Evolutionary conservation across 106 monocot genomes (phyloP), one percentile per base, ranked within the genome.

Genomic region (Hemerocallis citrina): DNA sequence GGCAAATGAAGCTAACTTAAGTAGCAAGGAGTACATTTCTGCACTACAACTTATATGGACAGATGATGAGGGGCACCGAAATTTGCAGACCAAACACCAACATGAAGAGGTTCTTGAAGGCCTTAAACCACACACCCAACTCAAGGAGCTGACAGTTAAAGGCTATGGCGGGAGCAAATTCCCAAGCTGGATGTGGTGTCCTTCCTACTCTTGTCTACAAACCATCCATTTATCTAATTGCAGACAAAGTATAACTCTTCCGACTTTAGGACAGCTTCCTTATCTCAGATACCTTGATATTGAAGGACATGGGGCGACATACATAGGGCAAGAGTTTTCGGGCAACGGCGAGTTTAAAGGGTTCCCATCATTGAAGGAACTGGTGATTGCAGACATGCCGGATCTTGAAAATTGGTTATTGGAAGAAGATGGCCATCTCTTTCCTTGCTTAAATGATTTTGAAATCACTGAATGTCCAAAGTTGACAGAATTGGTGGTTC

Each of bases 131-230:
- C 59, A 70, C 19, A 8, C 5, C 36, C 55, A 70, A n/a, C 66
- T 71, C 5, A 75, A 43, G 25, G 57, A 71, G 50, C 32, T 80
- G 57, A 62, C 32, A 10, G 44, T 80, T 17, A 56, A 49, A 27
- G 44, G 27, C 17, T 71, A 71, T 31, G 34, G 3, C 3, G 80
- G 80, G 14, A 7, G 24, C 22, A 58, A 20, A 13, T 68, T 62
- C 43, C 75, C 80, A 37, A 75, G 46, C 17, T 81, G 80, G 80
- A 31, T 81, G 50, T 34, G 21, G n/a, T 66, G 16, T 35, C n/a
- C 54, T 12, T 32, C 57, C 7, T 38, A 43, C 6, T 20, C 6
- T 12, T 31, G 50, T 35, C 16, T 79, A 13, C 47, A 63, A 54
- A 50, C 55, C 6, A 59, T 79, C 16, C 39, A 66, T 28, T 40